Evolutionary conservation across 306 rosid genomes (phyloP).

Genomic region (Medicago truncatula): DNA sequence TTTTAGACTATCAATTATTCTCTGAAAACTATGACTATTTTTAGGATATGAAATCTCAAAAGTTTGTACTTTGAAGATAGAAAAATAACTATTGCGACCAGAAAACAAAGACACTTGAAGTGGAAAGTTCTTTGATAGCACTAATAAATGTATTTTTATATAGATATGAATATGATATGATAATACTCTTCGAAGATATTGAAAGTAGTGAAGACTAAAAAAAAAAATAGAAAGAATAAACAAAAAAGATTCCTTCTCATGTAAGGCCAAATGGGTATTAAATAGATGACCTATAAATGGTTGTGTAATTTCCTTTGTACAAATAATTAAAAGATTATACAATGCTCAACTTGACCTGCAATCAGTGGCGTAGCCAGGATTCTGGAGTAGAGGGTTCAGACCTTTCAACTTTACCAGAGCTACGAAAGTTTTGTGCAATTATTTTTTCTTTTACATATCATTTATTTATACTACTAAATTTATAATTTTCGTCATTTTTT

Average conservation of each 20-base stretch:
- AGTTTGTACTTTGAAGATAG: neutral
- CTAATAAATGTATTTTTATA: slow-evolving; percentile 1
- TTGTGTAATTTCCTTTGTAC: slow-evolving; percentile 34
- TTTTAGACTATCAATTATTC: neutral
- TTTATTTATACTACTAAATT: no score
- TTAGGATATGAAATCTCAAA: neutral
- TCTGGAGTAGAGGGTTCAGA: no score
- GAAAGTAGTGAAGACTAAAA: slow-evolving; percentile 35
- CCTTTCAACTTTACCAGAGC: no score
- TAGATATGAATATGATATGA: neutral
- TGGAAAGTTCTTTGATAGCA: slow-evolving; percentile 12
- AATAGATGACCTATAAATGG: slow-evolving; percentile 21
- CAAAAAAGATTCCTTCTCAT: slow-evolving; percentile 53
- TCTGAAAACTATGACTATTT: slow-evolving; percentile 10
- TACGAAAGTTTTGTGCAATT: no score
- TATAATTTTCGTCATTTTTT: no score
- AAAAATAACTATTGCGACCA: neutral
- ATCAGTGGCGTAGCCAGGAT: no score
- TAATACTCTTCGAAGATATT: slow-evolving; percentile 29
- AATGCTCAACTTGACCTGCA: slow-evolving; percentile 52
- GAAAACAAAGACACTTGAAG: slow-evolving; percentile 5
- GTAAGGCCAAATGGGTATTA: slow-evolving; percentile 55
- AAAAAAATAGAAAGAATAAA: slow-evolving; percentile 17
- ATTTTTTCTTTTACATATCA: no score
- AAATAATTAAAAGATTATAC: slow-evolving; percentile 24